Conservation (phyloP, 2,329 filamentous ascomycete species). For the Nemania sp. region DNA sequence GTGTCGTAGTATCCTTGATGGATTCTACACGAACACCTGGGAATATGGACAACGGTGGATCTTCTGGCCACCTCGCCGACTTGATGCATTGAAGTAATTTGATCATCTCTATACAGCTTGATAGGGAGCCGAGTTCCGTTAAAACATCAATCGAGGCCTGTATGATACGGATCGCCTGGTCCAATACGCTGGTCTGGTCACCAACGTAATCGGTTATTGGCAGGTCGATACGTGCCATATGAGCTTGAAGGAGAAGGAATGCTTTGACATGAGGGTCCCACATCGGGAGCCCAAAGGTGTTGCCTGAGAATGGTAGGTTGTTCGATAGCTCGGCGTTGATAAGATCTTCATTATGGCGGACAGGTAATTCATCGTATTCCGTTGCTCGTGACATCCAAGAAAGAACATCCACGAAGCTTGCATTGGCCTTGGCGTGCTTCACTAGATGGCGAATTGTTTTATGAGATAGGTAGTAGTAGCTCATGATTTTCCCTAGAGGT, state of each 20-base stretch:
- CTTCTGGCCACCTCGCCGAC: conserved; percentile 85
- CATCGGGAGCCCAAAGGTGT: conserved; percentile 76
- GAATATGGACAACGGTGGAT: conserved; percentile 77
- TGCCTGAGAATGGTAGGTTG: conserved; percentile 69
- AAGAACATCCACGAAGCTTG: conserved; percentile 79
- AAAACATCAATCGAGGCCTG: conserved; percentile 94
- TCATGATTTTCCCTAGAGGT: conserved; percentile 96
- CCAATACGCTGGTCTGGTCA: conserved; percentile 85
- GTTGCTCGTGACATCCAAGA: conserved; percentile 92
- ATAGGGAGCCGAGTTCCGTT: conserved; percentile 82
- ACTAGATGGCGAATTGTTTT: conserved; percentile 88
- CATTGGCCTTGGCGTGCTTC: conserved; percentile 73
- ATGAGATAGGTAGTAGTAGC: conserved; percentile 97
- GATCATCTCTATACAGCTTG: conserved; percentile 81
- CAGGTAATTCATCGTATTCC: conserved; percentile 96
- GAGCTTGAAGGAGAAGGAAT: conserved; percentile 89
- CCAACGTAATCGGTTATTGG: conserved; percentile 97
- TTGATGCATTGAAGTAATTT: conserved; percentile 89
- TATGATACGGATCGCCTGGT: conserved; percentile 95
- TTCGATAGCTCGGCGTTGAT: conserved; percentile 90
- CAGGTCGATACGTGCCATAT: conserved; percentile 90
- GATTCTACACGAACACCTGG: conserved; percentile 66
- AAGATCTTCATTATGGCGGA: conserved; percentile 97
- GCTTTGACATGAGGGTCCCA: conserved; percentile 99
- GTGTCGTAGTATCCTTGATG: conserved; percentile 43